These are phyloP conservation scores for Vitis rupestris DNA, from an alignment of 164 flowering plant genomes.

Conservation along the genomic window DNA sequence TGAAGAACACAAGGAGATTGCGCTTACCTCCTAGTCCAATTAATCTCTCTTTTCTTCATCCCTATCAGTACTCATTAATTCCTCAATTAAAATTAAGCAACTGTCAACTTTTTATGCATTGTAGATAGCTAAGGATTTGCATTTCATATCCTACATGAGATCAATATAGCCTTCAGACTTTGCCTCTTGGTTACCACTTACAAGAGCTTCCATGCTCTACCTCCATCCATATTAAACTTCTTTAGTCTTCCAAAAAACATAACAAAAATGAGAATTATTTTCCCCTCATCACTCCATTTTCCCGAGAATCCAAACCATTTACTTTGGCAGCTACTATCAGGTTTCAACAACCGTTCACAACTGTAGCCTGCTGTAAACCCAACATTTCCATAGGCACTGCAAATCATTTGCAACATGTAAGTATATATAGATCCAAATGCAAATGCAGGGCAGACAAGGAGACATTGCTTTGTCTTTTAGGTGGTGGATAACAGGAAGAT, in stretches of 20 bases:
- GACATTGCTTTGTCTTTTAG: no score
- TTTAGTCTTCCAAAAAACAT: constrained; percentile 76
- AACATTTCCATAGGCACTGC: constrained; percentile 79
- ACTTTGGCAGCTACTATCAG: constrained; percentile 36
- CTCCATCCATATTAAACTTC: constrained; percentile 52
- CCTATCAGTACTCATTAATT: no score
- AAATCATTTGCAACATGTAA: background rate
- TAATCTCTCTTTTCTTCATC: no score
- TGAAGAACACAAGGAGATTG: no score
- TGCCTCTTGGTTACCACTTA: background rate
- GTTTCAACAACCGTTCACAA: constrained; percentile 38
- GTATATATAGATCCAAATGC: background rate
- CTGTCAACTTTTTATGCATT: no score
- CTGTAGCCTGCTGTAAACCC: constrained; percentile 74
- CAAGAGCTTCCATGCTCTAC: constrained; percentile 55
- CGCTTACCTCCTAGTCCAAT: no score
- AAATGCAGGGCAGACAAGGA: no score
- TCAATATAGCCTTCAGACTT: no score
- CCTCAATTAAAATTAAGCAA: no score
- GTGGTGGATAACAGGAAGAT: no score
- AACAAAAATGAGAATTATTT: constrained; percentile 51
- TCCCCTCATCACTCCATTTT: constrained; percentile 62
- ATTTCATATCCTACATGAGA: no score
- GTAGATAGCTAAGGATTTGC: no score
- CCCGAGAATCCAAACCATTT: constrained; percentile 57